phyloP scores from a whole-genome alignment of 371 early-diverging fungal genomes.

The Rhizopus microsporus region DNA sequence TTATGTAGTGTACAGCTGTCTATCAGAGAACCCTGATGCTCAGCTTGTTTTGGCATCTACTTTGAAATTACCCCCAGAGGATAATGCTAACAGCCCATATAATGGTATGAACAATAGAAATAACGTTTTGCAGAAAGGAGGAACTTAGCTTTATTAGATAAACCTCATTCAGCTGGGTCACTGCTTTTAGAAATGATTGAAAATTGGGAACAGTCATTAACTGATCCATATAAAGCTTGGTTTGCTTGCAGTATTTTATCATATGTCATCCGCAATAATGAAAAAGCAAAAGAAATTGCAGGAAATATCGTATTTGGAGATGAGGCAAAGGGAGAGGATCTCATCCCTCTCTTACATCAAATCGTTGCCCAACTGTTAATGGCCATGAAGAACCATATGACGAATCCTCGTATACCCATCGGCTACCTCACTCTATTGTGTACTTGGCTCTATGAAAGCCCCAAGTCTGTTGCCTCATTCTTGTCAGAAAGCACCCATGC shows the following conservation, averaged over 20 bases:
- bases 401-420: constrained; percentile 70
- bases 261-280: constrained; percentile 74
- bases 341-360: constrained; percentile 60
- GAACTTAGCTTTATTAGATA: constrained; percentile 1
- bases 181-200: constrained; percentile 76
- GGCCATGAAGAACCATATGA: constrained; percentile 52
- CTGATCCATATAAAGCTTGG: constrained; percentile 88
- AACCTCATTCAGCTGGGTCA: constrained; percentile 86
- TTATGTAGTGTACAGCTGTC: constrained; percentile 71
- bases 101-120: constrained; percentile 23
- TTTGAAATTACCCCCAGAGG: constrained; percentile 75
- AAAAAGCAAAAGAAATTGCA: constrained; percentile 74
- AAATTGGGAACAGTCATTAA: constrained; percentile 68
- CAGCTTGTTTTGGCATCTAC: constrained; percentile 87
- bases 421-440: constrained; percentile 73
- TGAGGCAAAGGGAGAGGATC: constrained; percentile 63
- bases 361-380: constrained; percentile 63
- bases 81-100: constrained; percentile 49
- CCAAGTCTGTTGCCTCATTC: constrained; percentile 76
- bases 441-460: constrained; percentile 84
- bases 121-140: not conserved
- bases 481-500: constrained; percentile 87
- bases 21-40: constrained; percentile 80
- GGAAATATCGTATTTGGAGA: constrained; percentile 76
- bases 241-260: constrained; percentile 84